Base-by-base conservation (phyloP, 768 basidiomycete genomes). In the Collybia sp. region DNA sequence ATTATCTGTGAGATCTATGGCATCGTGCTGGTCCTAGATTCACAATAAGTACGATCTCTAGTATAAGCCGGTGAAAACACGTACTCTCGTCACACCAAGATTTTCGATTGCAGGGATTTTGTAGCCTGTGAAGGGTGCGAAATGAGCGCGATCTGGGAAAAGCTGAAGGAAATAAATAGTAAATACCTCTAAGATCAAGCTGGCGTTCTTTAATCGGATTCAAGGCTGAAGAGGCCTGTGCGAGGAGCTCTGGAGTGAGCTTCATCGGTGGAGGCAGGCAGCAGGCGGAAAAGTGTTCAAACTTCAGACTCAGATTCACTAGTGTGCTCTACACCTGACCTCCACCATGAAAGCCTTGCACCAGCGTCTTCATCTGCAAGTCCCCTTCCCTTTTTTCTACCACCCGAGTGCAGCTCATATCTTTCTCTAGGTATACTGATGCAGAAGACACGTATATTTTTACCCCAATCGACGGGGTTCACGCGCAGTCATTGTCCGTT, bases 31-130 rank as follows among this genome's bases (percentile, higher is more conserved):
- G 71, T 95, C 93, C 88, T 93, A 57, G 20, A 49, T 34, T 49
- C 12, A 32, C 37, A 35, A 39, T 44, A 32, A 55, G 51, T 31
- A 42, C 44, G 46, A 43, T 52, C 47, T 36, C 36, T 51, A 59
- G 38, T 58, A 46, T 30, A 40, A 11, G 42, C 48, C 40, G 51
- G 55, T 46, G 52, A 51, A 53, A 42, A 47, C 34, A 65, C 80
- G 55, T 64, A 83, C 89, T 76, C 76, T 84, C 64, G 92, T 91
- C 52, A 93, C 88, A 75, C 92, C 93, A 54, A 95, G 77, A 76
- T 95, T 95, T 84, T 95, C 93, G 62, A 95, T 95, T 46, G 88
- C 81, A 44, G 93, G 92, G 54, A 94, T 93, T 79, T 91, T 93
- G 71, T 88, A 87, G 47, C 92, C 91, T 93, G 65, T 55, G 58